phyloP scores from a whole-genome alignment of 306 rosid genomes.

The Casuarina glauca region DNA sequence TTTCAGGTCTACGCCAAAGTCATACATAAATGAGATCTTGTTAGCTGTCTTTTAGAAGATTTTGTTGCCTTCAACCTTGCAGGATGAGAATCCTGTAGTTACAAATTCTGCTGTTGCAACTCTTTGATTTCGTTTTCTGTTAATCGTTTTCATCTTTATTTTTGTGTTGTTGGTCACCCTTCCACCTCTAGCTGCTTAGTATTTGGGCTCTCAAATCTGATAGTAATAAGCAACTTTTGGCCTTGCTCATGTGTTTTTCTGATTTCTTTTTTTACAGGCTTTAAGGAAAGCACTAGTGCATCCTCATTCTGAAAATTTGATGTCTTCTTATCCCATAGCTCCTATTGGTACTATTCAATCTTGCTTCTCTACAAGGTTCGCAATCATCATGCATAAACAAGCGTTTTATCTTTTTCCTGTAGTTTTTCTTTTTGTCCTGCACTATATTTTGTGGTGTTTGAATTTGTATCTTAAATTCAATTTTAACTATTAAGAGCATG shows the following conservation, averaged over 20 bases:
- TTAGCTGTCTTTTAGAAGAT: background rate
- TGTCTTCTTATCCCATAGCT: slow-evolving; percentile 67
- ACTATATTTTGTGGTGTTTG: background rate
- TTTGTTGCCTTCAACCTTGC: background rate
- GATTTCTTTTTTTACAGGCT: slow-evolving; percentile 43
- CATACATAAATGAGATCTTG: background rate
- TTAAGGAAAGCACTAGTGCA: slow-evolving; percentile 59
- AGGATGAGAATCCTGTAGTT: background rate
- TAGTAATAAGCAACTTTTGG: background rate
- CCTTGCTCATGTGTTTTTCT: background rate
- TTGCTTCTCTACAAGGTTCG: slow-evolving; percentile 82
- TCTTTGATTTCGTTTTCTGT: background rate
- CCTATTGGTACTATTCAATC: slow-evolving; percentile 82
- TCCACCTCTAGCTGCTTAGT: background rate
- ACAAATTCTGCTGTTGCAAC: background rate
- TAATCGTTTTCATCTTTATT: background rate
- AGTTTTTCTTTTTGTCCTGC: background rate
- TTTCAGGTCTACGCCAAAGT: background rate
- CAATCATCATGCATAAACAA: background rate
- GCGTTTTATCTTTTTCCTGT: background rate
- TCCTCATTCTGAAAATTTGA: slow-evolving; percentile 46
- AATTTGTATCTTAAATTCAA: background rate
- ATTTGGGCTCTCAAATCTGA: background rate
- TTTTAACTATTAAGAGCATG: background rate
- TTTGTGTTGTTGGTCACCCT: background rate